These are phyloP conservation scores for Austropuccinia psidii DNA, from an alignment of 1,284 basidiomycete species.

Conservation along the genomic window DNA sequence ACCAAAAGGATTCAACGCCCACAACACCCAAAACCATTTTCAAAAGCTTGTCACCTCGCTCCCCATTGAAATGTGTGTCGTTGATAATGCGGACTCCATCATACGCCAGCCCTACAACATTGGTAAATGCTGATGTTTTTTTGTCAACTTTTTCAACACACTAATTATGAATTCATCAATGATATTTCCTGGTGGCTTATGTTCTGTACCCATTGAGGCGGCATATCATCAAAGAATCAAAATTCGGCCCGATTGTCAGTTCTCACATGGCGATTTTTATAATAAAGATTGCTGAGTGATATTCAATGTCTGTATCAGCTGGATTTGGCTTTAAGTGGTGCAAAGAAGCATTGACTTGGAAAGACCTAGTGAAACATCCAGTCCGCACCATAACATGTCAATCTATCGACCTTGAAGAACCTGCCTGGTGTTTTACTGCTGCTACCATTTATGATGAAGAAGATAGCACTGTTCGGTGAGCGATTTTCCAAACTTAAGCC, in stretches of 20 bases:
- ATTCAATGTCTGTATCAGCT: not conserved
- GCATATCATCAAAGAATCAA: slow-evolving; percentile 75
- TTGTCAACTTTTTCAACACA: too few species aligned
- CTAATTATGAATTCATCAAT: too few species aligned
- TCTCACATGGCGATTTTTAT: not conserved
- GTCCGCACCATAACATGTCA: slow-evolving; percentile 77
- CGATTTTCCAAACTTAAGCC: not conserved
- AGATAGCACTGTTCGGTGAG: slow-evolving; percentile 17
- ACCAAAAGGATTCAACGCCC: too few species aligned
- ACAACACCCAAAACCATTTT: too few species aligned
- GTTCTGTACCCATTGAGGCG: slow-evolving; percentile 81
- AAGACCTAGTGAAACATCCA: slow-evolving; percentile 72
- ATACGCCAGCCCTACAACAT: too few species aligned
- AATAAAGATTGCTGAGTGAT: not conserved
- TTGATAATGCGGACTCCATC: too few species aligned
- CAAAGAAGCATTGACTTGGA: slow-evolving; percentile 70
- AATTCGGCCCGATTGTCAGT: slow-evolving; percentile 57
- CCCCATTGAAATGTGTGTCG: too few species aligned
- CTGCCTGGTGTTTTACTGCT: slow-evolving; percentile 90
- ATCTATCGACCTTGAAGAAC: slow-evolving; percentile 70
- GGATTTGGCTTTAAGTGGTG: slow-evolving; percentile 58
- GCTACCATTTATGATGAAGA: slow-evolving; percentile 32
- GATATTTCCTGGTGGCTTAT: slow-evolving; percentile 79
- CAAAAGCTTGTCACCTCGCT: too few species aligned
- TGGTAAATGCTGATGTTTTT: too few species aligned